Conservation (phyloP, 1,139 yeast genomes). For the Suhomyces chickasaworum region DNA sequence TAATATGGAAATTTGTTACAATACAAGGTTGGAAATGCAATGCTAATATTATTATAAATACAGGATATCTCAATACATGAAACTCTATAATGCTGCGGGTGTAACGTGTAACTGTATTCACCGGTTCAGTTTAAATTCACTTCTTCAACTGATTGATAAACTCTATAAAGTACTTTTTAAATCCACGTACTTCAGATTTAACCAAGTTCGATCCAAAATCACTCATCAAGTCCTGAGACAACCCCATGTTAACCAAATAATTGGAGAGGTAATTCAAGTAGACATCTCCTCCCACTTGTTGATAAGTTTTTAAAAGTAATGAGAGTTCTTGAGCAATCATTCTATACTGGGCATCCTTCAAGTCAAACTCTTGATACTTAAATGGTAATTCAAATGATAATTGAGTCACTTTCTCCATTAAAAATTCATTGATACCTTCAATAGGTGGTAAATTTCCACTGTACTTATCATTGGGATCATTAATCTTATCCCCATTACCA, state of each 20-base stretch:
- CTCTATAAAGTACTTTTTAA: conserved; percentile 64
- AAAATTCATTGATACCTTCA: conserved; percentile 71
- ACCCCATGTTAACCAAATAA: conserved; percentile 62
- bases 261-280: conserved; percentile 53
- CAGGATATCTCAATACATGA: conserved; percentile 10
- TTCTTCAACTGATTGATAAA: conserved; percentile 51
- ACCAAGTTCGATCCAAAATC: conserved; percentile 62
- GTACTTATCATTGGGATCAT: conserved; percentile 54
- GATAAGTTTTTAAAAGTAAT: conserved; percentile 65
- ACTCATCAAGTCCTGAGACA: conserved; percentile 55
- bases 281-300: conserved; percentile 39
- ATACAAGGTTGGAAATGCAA: conserved; percentile 4
- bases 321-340: conserved; percentile 76
- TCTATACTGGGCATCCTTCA: conserved; percentile 79
- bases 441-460: conserved; percentile 56
- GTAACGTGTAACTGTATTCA: background rate
- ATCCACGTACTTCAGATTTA: conserved; percentile 55
- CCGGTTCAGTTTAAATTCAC: too few relatives aligned
- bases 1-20: too few relatives aligned
- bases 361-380: conserved; percentile 62
- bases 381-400: conserved; percentile 80
- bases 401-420: conserved; percentile 69
- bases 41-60: conserved; percentile 11
- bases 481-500: conserved; percentile 62
- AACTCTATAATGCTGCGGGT: conserved; percentile 12